phyloP scores from a whole-genome alignment of 108 stramenopile species.

The Aurantiochytrium sp. region DNA sequence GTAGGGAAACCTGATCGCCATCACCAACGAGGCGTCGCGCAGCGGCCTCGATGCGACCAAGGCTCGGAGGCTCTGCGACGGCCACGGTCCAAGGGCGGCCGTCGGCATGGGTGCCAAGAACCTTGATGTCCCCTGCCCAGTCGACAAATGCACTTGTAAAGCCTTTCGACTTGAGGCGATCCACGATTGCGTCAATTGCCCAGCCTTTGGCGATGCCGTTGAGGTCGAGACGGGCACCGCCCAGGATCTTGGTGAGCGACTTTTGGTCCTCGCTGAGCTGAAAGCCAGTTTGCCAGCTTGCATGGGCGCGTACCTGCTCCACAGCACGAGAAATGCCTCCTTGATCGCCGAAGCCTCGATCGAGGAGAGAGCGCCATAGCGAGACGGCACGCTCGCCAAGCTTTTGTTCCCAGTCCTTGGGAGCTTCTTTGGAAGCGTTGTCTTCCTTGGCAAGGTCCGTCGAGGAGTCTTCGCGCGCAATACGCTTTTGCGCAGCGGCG shows the following conservation, averaged over 20 bases:
- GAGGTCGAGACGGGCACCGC: conserved; percentile 37
- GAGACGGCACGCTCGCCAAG: conserved; percentile 24
- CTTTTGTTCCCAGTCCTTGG: conserved; percentile 2
- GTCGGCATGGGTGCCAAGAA: conserved; percentile 37
- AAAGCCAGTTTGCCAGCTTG: conserved; percentile 37
- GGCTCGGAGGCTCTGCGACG: conserved; percentile 42
- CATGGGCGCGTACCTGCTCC: conserved; percentile 17
- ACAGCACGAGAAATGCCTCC: conserved; percentile 32
- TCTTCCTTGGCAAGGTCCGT: neutral
- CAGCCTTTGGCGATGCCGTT: conserved; percentile 50
- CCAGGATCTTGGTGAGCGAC: conserved; percentile 34
- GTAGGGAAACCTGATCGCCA: conserved; percentile 21
- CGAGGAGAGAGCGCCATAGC: conserved; percentile 31
- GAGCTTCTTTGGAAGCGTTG: neutral
- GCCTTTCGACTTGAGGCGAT: conserved; percentile 22
- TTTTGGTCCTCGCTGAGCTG: conserved; percentile 16
- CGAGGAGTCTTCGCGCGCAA: neutral
- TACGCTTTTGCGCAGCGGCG: neutral
- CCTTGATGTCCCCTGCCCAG: conserved; percentile 51
- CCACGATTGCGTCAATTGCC: conserved; percentile 42
- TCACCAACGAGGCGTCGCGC: conserved; percentile 21
- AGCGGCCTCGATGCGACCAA: conserved; percentile 18
- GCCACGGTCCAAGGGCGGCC: conserved; percentile 42
- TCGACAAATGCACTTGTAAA: conserved; percentile 27
- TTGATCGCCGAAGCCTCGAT: conserved; percentile 31